A percentile compares a stretch with the other conserved stretches of the same genome.
Evolutionary conservation across 345 rosid species (phyloP).

Genomic region (Dipteronia dyeriana): DNA sequence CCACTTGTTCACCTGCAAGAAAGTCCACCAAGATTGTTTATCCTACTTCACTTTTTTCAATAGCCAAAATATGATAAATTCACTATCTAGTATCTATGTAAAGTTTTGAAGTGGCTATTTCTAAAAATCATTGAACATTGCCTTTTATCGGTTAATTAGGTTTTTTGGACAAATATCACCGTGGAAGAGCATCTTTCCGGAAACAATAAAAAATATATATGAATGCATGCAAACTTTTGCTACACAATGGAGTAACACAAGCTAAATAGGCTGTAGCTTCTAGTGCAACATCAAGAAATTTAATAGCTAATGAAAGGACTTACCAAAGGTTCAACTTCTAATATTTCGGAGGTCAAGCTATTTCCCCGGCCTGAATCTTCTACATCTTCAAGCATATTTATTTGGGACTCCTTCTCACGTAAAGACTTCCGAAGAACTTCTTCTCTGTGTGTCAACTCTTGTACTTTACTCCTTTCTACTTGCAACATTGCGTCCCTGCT

Average conservation of each 20-base stretch:
- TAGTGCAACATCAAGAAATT: background rate
- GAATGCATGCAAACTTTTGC: background rate
- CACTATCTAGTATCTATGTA: background rate
- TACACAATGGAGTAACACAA: background rate
- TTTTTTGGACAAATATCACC: background rate
- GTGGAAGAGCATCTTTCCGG: background rate
- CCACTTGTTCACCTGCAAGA: conserved; percentile 72
- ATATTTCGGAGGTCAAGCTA: conserved; percentile 55
- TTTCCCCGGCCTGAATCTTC: conserved; percentile 42
- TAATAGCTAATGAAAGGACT: conserved; percentile 33
- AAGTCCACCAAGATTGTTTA: conserved; percentile 19
- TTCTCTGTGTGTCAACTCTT: conserved; percentile 62
- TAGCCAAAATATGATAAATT: background rate
- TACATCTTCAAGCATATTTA: conserved; percentile 51
- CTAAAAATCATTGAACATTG: background rate
- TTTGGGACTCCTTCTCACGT: conserved; percentile 63
- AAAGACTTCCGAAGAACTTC: conserved; percentile 64
- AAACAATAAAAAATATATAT: background rate
- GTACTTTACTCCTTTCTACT: conserved; percentile 69
- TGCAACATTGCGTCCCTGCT: conserved; percentile 65
- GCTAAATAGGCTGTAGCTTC: background rate
- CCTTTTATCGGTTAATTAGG: background rate
- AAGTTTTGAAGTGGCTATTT: background rate
- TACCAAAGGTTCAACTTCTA: conserved; percentile 92
- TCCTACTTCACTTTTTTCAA: background rate